Evolutionary conservation across 108 stramenopile species (phyloP), one percentile per base, ranked within the genome.

Genomic region (Aurantiochytrium sp.): DNA sequence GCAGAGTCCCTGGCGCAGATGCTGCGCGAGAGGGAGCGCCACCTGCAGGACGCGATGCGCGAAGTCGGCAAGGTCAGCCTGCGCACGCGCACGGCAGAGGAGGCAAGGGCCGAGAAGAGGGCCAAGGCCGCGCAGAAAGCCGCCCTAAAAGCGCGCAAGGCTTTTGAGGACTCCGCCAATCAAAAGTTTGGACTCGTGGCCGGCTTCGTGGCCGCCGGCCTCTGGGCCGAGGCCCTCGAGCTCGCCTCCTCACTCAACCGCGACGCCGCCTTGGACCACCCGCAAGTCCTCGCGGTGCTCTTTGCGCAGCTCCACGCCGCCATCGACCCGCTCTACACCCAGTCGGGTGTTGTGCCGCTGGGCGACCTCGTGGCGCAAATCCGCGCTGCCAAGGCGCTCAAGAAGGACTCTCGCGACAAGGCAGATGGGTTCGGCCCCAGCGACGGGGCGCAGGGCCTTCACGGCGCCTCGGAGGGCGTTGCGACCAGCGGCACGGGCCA

Each of bases 171-270:
- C 45, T 6, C 27, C 27, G 12, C 42, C 1, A 81, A 81, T 42
- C 73, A 81, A 48, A 81, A 81, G 24, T 41, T 27, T 48, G 73
- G 73, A 0, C 73, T 81, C 24, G 73, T 81, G 21, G 73, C 73
- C n/a, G 73, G 73, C 1, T 81, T 81, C 45, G 8, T 81, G 12
- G 73, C 73, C 2, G 73, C 73, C 21, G 73, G 73, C 42, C 32
- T 27, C 32, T 81, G 73, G 73, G 24, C 21, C 27, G 73, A 81
- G 39, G 73, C 73, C 6, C 27, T 48, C 8, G 73, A 12, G 12
- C 73, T 81, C 1, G 73, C 73, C 21, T 12, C 12, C n/a, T 48
- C 42, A 12, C 45, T 81, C 42, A 48, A 48, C 4, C 21, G 24
- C 12, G 39, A 41, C 24, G 73, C 42, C 42, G 45, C 73, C 45